A percentile compares a stretch with the other conserved stretches of the same genome.
Evolutionary conservation across 176 grass and related monocot species (phyloP).

Genomic region (Triticum timopheevii): DNA sequence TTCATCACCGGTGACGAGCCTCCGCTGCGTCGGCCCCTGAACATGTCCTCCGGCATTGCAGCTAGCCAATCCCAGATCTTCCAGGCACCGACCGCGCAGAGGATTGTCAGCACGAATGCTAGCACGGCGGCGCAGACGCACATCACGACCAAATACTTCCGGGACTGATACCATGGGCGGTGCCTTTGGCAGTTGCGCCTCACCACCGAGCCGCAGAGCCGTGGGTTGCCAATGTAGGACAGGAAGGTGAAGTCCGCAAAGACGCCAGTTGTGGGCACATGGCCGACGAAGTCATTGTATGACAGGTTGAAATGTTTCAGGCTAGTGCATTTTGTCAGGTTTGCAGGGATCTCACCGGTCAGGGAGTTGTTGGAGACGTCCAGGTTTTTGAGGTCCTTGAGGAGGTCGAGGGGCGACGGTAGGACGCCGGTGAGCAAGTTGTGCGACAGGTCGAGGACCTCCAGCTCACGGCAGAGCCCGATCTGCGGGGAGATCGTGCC

Average conservation of each 20-base stretch:
- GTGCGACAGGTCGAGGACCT: slow-evolving; percentile 62
- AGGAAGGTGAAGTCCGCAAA: slow-evolving; percentile 48
- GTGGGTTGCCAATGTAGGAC: slow-evolving; percentile 69
- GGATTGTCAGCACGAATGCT: slow-evolving; percentile 53
- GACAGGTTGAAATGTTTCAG: slow-evolving; percentile 74
- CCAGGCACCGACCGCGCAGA: slow-evolving; percentile 39
- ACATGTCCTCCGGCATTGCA: slow-evolving; percentile 31
- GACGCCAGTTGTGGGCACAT: slow-evolving; percentile 43
- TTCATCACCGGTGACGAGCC: slow-evolving; percentile 61
- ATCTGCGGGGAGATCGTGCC: slow-evolving; percentile 41
- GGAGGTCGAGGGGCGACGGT: slow-evolving; percentile 26
- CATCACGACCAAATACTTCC: slow-evolving; percentile 48
- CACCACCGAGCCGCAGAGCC: slow-evolving; percentile 45
- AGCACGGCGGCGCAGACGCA: slow-evolving; percentile 30
- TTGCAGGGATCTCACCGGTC: slow-evolving; percentile 56
- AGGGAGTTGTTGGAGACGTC: slow-evolving; percentile 73
- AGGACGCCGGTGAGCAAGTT: slow-evolving; percentile 59
- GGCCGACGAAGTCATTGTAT: slow-evolving; percentile 69
- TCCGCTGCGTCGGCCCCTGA: slow-evolving; percentile 15
- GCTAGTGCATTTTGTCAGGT: slow-evolving; percentile 45
- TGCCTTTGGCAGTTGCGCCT: slow-evolving; percentile 24
- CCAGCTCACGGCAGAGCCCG: slow-evolving; percentile 36
- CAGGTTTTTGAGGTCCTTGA: slow-evolving; percentile 47
- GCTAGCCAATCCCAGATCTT: slow-evolving; percentile 43
- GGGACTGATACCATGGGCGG: slow-evolving; percentile 39